Conservation (phyloP, 129 eudicot species). For the Ambrosia artemisiifolia region DNA sequence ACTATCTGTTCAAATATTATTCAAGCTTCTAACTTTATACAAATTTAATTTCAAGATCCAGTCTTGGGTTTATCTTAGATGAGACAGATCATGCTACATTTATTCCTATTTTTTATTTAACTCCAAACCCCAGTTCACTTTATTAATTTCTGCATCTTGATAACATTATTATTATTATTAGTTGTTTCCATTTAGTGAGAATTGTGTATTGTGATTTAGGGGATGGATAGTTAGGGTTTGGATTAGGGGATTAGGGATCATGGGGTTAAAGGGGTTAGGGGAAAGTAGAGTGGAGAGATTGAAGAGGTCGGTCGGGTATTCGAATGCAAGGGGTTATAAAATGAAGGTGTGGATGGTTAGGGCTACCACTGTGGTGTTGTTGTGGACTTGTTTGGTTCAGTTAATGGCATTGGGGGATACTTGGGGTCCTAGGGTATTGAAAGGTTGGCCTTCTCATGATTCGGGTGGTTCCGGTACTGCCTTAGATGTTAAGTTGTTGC, state of each 20-base stretch:
- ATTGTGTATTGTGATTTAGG: not conserved
- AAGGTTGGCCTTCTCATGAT: slow-evolving; percentile 76
- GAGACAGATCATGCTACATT: slow-evolving; percentile 10
- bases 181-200: not conserved
- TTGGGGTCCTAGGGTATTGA: slow-evolving; percentile 78
- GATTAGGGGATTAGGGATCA: slow-evolving; percentile 15
- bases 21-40: not conserved
- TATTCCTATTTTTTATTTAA: slow-evolving; percentile 21
- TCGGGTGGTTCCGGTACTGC: slow-evolving; percentile 34
- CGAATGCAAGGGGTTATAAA: slow-evolving; percentile 14
- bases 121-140: not conserved
- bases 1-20: no score
- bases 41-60: slow-evolving; percentile 24
- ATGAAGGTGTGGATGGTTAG: slow-evolving; percentile 85
- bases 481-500: slow-evolving; percentile 41
- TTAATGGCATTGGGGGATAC: slow-evolving; percentile 64
- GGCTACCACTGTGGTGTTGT: slow-evolving; percentile 60
- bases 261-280: slow-evolving; percentile 64
- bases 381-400: slow-evolving; percentile 92
- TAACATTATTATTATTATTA: not conserved
- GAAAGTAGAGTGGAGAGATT: slow-evolving; percentile 54
- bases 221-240: slow-evolving; percentile 11
- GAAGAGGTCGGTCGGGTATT: slow-evolving; percentile 27
- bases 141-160: slow-evolving; percentile 20
- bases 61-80: slow-evolving; percentile 3